A percentile compares a stretch with the other conserved stretches of the same genome.
phyloP scores from a whole-genome alignment of 306 rosid genomes.

The Prunus fruticosa region DNA sequence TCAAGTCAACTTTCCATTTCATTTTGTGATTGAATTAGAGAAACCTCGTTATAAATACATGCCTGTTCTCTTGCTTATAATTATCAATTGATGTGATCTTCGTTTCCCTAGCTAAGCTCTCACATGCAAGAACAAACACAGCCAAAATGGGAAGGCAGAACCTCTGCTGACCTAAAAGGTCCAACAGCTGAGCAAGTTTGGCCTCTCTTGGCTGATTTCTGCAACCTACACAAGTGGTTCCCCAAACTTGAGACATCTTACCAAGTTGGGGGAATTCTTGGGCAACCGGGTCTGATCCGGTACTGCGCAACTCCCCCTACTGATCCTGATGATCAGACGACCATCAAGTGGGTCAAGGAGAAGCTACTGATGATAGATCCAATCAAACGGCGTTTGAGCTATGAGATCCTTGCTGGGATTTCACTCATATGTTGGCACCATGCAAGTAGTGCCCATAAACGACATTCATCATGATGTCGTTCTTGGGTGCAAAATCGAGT shows the following conservation, averaged over 20 bases:
- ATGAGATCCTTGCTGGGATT: slow-evolving; percentile 66
- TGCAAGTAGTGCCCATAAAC: slow-evolving; percentile 16
- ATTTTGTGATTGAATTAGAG: no score
- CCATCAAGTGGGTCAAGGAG: slow-evolving; percentile 57
- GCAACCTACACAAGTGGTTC: slow-evolving; percentile 56
- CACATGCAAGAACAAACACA: neutral
- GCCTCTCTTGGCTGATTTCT: slow-evolving; percentile 56
- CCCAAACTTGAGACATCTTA: slow-evolving; percentile 45
- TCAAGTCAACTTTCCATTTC: no score
- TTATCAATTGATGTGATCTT: neutral
- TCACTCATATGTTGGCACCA: slow-evolving; percentile 33
- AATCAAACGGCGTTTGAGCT: slow-evolving; percentile 23
- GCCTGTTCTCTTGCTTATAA: neutral
- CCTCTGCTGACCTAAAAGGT: neutral
- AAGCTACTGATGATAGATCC: slow-evolving; percentile 47
- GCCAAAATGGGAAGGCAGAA: slow-evolving; percentile 1
- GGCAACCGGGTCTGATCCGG: slow-evolving; percentile 57
- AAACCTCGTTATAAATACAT: neutral
- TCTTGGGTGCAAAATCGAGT: slow-evolving; percentile 43
- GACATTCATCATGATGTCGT: neutral
- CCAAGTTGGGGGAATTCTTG: slow-evolving; percentile 48
- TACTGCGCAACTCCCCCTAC: slow-evolving; percentile 29
- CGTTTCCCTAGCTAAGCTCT: neutral
- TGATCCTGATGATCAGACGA: neutral
- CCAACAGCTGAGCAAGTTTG: slow-evolving; percentile 20